These are phyloP conservation scores for Alectoria sarmentosa DNA, from an alignment of 495 filamentous ascomycete species.

Conservation along the genomic window DNA sequence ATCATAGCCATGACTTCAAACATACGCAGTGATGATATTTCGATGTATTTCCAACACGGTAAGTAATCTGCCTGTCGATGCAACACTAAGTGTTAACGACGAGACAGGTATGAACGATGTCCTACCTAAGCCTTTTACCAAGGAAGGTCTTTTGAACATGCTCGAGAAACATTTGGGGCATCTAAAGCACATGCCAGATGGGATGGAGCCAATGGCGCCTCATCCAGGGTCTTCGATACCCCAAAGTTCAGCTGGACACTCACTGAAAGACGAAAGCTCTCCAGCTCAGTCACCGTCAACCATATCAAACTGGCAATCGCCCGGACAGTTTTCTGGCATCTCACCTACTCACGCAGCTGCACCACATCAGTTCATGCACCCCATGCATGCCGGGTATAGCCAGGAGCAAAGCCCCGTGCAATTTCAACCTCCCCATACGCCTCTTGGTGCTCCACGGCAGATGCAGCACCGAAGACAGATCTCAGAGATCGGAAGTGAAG, in stretches of 20 bases:
- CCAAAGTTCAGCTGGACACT: constrained; percentile 49
- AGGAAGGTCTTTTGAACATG: constrained; percentile 85
- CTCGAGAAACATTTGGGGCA: constrained; percentile 82
- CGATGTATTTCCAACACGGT: constrained; percentile 97
- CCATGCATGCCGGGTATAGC: constrained; percentile 39
- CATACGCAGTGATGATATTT: constrained; percentile 92
- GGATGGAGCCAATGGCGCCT: constrained; percentile 51
- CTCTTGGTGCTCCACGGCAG: constrained; percentile 40
- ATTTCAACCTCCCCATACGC: constrained; percentile 42
- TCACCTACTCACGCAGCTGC: constrained; percentile 47
- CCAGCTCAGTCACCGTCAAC: constrained; percentile 69
- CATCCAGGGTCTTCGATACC: constrained; percentile 32
- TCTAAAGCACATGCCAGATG: constrained; percentile 54
- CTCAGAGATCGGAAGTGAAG: constrained; percentile 58
- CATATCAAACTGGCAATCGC: constrained; percentile 67
- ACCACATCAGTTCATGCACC: constrained; percentile 46
- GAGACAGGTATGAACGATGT: constrained; percentile 94
- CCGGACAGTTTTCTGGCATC: constrained; percentile 57
- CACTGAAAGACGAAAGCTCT: constrained; percentile 76
- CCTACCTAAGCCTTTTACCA: constrained; percentile 93
- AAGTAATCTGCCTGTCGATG: constrained; percentile 32
- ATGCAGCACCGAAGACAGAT: constrained; percentile 55
- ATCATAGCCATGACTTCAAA: constrained; percentile 99
- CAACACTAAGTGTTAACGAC: constrained; percentile 11
- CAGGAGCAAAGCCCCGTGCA: constrained; percentile 48